Base-by-base conservation (phyloP, 768 basidiomycete species). In the Mycena chlorophos region DNA sequence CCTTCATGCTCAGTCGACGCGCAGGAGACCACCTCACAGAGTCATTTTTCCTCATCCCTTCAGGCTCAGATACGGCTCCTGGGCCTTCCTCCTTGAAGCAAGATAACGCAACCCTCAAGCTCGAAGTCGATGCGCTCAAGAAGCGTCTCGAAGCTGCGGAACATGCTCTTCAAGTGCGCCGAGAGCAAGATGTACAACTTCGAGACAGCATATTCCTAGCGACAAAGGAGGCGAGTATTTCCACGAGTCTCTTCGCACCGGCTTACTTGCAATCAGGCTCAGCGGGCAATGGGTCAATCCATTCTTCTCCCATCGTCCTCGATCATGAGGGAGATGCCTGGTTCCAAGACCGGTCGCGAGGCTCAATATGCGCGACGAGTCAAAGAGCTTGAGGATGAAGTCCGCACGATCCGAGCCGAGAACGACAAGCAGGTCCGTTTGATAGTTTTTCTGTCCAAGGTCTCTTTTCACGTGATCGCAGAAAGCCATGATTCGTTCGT, bases 401-500 rank as follows among this genome's bases (percentile, higher is more conserved):
- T 88, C 17, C 80, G 87, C 52, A 60, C 67, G 17, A 68, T 87
- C 51, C 79, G 83, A 46, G 71, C 70, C 27, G 92, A 94, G 57
- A 92, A 91, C 61, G 91, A 91, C 67, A 91, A 91, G 72, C 86
- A 92, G 75, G 91, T 89, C 48, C 14, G 28, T 39, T 20, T 46
- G 34, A 26, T 39, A 52, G 13, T 37, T 39, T 16, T 31, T 45
- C 29, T 22, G 4, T 27, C 48, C 37, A 31, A 45, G 28, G 27
- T 6, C 50, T 22, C 29, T 42, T 56, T 52, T 39, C 20, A 37
- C n/a, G 22, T 31, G 19, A 51, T 64, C 47, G 55, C 71, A 93
- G 91, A 89, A 87, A 84, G 76, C 83, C 12, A 88, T 91, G 82
- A 91, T 92, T 60, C 76, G 78, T 20, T 87, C 88, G 63, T 93